phyloP scores from a whole-genome alignment of 371 early-diverging fungal species.

The Paraphysoderma sedebokerense region DNA sequence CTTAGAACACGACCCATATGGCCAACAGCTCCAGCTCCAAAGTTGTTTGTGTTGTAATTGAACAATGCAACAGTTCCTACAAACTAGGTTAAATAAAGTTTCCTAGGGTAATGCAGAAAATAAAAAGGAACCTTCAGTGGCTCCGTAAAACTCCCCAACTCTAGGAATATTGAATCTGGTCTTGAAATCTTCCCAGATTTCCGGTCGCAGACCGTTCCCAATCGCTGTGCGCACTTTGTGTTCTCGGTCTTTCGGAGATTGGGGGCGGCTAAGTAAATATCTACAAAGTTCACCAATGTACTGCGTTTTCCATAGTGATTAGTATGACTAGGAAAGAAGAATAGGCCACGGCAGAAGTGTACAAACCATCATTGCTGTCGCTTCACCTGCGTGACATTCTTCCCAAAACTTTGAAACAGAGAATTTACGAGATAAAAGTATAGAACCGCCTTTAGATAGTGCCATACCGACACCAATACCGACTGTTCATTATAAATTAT shows the following conservation, averaged over 20 bases:
- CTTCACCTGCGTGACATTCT: too few species aligned
- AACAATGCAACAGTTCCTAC: too few species aligned
- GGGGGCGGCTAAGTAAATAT: slow-evolving; percentile 32
- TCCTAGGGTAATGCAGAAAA: slow-evolving; percentile 9
- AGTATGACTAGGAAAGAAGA: too few species aligned
- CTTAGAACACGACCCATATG: slow-evolving; percentile 15
- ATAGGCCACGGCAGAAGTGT: too few species aligned
- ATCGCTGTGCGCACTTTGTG: slow-evolving; percentile 31
- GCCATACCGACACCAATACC: too few species aligned
- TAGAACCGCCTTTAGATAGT: too few species aligned
- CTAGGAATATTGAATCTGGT: slow-evolving; percentile 27
- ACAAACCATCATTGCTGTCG: too few species aligned
- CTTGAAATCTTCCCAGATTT: slow-evolving; percentile 42
- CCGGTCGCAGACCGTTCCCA: slow-evolving; percentile 53
- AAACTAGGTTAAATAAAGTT: too few species aligned
- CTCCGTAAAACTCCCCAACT: slow-evolving; percentile 35
- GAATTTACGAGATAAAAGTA: too few species aligned
- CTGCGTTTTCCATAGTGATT: too few species aligned
- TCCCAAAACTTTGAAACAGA: too few species aligned
- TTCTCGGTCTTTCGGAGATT: slow-evolving; percentile 23
- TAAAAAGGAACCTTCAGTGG: slow-evolving; percentile 24
- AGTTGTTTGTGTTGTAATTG: slow-evolving; percentile 16
- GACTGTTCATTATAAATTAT: too few species aligned
- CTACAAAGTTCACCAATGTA: slow-evolving; percentile 56
- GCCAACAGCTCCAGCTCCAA: slow-evolving; percentile 34